Percentiles rank a stretch among this genome's conserved stretches.
These are phyloP conservation scores for Teratosphaeria epicoccoides DNA, from an alignment of 2,329 filamentous ascomycete species.

Conservation along the genomic window DNA sequence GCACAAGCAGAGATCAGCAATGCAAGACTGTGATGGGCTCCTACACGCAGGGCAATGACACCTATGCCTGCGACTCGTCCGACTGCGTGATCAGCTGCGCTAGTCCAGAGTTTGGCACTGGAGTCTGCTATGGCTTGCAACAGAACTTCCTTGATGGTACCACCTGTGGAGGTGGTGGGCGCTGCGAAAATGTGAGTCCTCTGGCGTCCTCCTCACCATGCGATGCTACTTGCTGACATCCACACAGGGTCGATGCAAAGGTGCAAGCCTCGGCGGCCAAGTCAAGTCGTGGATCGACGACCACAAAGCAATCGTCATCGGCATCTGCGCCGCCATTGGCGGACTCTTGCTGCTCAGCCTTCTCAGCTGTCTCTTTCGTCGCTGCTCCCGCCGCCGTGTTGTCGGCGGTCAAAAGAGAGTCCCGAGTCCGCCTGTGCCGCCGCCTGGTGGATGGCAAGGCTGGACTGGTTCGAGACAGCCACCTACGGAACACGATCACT, in stretches of 20 bases:
- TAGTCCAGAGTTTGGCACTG: slow-evolving; percentile 54
- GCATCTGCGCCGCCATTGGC: slow-evolving; percentile 61
- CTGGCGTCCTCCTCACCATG: neutral
- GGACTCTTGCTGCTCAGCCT: slow-evolving; percentile 60
- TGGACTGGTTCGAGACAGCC: slow-evolving; percentile 15
- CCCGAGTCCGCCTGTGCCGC: slow-evolving; percentile 13
- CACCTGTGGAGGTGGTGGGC: slow-evolving; percentile 66
- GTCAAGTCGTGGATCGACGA: slow-evolving; percentile 64
- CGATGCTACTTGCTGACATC: slow-evolving; percentile 8
- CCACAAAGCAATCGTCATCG: slow-evolving; percentile 75
- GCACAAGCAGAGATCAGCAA: slow-evolving; percentile 82
- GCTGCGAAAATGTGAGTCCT: slow-evolving; percentile 54
- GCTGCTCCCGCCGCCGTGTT: slow-evolving; percentile 32
- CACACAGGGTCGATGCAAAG: slow-evolving; percentile 58
- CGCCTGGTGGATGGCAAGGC: slow-evolving; percentile 25
- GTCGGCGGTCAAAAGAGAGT: slow-evolving; percentile 10
- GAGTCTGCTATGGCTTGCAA: slow-evolving; percentile 62
- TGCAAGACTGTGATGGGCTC: slow-evolving; percentile 76
- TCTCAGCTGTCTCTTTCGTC: slow-evolving; percentile 54
- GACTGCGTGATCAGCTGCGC: slow-evolving; percentile 70
- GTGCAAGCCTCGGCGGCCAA: slow-evolving; percentile 57
- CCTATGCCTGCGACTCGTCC: slow-evolving; percentile 62
- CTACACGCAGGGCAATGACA: slow-evolving; percentile 62
- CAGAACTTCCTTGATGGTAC: slow-evolving; percentile 95
- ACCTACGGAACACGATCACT: slow-evolving; percentile 8